phyloP scores from a whole-genome alignment of 2,329 filamentous ascomycete genomes.

The Ophiosphaerella herpotricha region DNA sequence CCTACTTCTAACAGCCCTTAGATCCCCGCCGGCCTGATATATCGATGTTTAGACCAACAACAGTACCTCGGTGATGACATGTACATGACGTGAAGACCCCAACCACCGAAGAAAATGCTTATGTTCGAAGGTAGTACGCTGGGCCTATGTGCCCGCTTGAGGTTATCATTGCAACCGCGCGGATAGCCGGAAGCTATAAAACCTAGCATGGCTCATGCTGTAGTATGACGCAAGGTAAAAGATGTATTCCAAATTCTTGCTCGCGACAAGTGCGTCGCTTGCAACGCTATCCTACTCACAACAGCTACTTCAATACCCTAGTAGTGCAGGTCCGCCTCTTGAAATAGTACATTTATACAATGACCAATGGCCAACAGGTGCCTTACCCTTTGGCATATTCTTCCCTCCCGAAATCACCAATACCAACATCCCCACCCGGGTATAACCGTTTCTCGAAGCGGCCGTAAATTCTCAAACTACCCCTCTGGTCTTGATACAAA shows the following conservation, averaged over 20 bases:
- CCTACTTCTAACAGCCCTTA: background rate
- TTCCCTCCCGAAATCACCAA: too few relatives aligned
- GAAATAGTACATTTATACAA: slow-evolving; percentile 58
- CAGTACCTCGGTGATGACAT: slow-evolving; percentile 21
- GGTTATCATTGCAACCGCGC: slow-evolving; percentile 10
- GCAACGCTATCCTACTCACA: slow-evolving; percentile 19
- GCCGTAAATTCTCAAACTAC: slow-evolving; percentile 59
- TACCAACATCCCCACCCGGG: slow-evolving; percentile 30
- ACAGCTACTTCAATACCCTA: slow-evolving; percentile 39
- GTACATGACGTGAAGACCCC: slow-evolving; percentile 29
- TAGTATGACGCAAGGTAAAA: background rate
- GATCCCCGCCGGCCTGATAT: background rate
- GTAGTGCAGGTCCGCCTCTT: slow-evolving; percentile 49
- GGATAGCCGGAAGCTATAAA: slow-evolving; percentile 6
- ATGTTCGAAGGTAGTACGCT: background rate
- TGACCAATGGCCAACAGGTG: slow-evolving; percentile 55
- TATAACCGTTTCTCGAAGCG: slow-evolving; percentile 57
- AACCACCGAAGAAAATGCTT: background rate
- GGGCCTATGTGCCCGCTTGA: slow-evolving; percentile 3
- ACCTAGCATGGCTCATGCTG: background rate
- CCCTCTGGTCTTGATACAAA: slow-evolving; percentile 55
- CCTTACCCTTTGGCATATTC: background rate
- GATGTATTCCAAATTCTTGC: slow-evolving; percentile 2
- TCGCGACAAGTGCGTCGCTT: slow-evolving; percentile 15
- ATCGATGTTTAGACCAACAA: slow-evolving; percentile 6